Conservation (phyloP, 2,329 filamentous ascomycete genomes). For the Apiospora marii region DNA sequence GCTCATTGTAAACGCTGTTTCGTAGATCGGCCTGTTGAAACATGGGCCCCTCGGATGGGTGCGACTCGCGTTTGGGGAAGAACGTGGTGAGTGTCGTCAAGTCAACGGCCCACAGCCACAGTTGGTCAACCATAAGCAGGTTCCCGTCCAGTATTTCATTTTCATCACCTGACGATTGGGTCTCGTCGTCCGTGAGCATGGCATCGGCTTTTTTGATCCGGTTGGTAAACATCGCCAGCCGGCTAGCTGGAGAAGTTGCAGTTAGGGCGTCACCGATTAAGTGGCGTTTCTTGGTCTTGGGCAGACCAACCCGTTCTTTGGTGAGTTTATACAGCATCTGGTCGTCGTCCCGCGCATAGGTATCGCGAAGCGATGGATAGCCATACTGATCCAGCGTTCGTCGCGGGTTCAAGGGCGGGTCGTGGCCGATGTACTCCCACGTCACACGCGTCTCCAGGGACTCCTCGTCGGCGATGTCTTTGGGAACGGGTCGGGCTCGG, state of each 20-base stretch:
- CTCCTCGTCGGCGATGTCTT: constrained; percentile 59
- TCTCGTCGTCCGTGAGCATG: constrained; percentile 35
- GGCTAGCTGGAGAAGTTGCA: constrained; percentile 30
- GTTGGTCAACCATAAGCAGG: constrained; percentile 71
- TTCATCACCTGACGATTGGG: constrained; percentile 43
- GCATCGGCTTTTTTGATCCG: constrained; percentile 30
- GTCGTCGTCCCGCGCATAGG: constrained; percentile 67
- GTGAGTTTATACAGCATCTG: constrained; percentile 74
- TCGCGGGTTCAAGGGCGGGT: constrained; percentile 67
- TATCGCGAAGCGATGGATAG: constrained; percentile 68
- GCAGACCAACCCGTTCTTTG: constrained; percentile 50
- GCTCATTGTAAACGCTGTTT: constrained; percentile 70
- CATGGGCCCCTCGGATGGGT: constrained; percentile 60
- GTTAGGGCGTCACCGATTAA: constrained; percentile 31
- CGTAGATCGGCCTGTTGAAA: constrained; percentile 68
- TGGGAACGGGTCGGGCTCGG: constrained; percentile 62
- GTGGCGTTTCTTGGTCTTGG: constrained; percentile 31
- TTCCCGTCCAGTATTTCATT: constrained; percentile 59
- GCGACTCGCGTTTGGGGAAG: constrained; percentile 63
- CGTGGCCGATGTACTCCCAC: constrained; percentile 68
- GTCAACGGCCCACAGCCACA: constrained; percentile 69
- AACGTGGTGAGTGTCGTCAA: constrained; percentile 61
- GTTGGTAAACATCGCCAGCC: constrained; percentile 32
- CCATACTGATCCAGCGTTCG: constrained; percentile 70
- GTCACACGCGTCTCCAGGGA: constrained; percentile 67